Evolutionary conservation across 441 rosid species (phyloP).

Genomic region (Erodium trifolium): DNA sequence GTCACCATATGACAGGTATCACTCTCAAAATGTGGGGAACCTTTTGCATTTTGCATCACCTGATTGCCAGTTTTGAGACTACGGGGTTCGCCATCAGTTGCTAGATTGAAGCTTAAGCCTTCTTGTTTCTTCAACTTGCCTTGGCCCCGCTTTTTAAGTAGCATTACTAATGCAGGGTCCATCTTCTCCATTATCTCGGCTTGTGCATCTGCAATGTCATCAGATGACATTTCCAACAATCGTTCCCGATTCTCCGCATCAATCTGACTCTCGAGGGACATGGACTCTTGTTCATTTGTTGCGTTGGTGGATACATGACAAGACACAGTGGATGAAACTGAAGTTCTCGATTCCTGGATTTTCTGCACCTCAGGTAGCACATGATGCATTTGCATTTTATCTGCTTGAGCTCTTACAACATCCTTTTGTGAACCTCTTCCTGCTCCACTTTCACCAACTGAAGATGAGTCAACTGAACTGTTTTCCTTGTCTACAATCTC

Average conservation of each 20-base stretch:
- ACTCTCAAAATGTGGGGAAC: slow-evolving; percentile 22
- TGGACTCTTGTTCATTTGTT: slow-evolving; percentile 28
- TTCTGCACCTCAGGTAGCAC: slow-evolving; percentile 10
- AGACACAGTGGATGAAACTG: slow-evolving; percentile 21
- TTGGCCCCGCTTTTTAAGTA: slow-evolving; percentile 56
- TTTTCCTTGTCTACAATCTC: slow-evolving; percentile 15
- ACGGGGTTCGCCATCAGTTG: slow-evolving; percentile 15
- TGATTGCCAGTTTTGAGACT: slow-evolving; percentile 22
- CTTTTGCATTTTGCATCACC: slow-evolving; percentile 24
- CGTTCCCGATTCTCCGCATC: slow-evolving; percentile 62
- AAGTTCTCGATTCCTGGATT: slow-evolving; percentile 18
- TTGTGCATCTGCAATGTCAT: slow-evolving; percentile 74
- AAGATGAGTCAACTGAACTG: slow-evolving; percentile 14
- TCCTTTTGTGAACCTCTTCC: slow-evolving; percentile 21
- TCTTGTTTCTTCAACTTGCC: slow-evolving; percentile 46
- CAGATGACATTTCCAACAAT: slow-evolving; percentile 57
- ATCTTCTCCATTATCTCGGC: slow-evolving; percentile 78
- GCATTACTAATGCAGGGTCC: slow-evolving; percentile 56
- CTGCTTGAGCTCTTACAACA: slow-evolving; percentile 20
- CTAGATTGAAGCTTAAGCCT: slow-evolving; percentile 22
- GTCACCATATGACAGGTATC: slow-evolving; percentile 21
- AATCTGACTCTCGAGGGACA: slow-evolving; percentile 66
- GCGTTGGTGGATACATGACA: slow-evolving; percentile 24
- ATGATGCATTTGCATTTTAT: slow-evolving; percentile 17
- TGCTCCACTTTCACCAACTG: slow-evolving; percentile 17